These are phyloP conservation scores for Dalechampia spathulata DNA, from an alignment of 441 rosid genomes.

Conservation along the genomic window DNA sequence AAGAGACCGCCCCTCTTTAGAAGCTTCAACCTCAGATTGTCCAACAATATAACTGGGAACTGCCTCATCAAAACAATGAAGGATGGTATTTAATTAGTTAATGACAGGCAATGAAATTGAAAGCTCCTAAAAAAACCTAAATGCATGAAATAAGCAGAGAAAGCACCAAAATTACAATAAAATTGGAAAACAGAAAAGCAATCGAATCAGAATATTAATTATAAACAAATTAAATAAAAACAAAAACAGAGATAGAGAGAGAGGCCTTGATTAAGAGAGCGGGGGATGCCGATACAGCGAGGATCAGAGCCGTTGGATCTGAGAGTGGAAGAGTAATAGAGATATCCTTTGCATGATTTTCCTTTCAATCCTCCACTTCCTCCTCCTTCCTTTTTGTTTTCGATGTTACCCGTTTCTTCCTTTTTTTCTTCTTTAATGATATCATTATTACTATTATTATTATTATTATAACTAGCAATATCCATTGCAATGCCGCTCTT, in stretches of 20 bases:
- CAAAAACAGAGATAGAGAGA: neutral
- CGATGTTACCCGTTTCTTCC: neutral
- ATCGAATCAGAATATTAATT: too few species aligned
- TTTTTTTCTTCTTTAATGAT: constrained; percentile 7
- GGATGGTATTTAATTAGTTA: too few species aligned
- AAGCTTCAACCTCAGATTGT: constrained; percentile 41
- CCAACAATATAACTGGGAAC: constrained; percentile 43
- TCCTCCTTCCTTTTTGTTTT: neutral
- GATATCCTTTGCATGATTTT: constrained; percentile 66
- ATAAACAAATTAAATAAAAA: neutral
- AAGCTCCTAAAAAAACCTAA: too few species aligned
- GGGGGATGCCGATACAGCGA: constrained; percentile 71
- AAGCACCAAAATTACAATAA: too few species aligned
- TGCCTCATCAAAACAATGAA: constrained; percentile 16
- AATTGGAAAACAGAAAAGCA: too few species aligned
- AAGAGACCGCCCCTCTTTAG: constrained; percentile 36
- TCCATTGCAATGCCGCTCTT: neutral
- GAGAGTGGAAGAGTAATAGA: constrained; percentile 53
- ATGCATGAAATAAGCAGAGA: too few species aligned
- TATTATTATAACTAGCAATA: too few species aligned
- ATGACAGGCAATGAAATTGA: too few species aligned
- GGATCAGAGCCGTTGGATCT: constrained; percentile 52
- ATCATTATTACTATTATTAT: neutral
- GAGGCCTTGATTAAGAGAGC: constrained; percentile 46
- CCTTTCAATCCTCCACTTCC: constrained; percentile 26